phyloP scores from a whole-genome alignment of 345 rosid genomes.

The Populus tremula region DNA sequence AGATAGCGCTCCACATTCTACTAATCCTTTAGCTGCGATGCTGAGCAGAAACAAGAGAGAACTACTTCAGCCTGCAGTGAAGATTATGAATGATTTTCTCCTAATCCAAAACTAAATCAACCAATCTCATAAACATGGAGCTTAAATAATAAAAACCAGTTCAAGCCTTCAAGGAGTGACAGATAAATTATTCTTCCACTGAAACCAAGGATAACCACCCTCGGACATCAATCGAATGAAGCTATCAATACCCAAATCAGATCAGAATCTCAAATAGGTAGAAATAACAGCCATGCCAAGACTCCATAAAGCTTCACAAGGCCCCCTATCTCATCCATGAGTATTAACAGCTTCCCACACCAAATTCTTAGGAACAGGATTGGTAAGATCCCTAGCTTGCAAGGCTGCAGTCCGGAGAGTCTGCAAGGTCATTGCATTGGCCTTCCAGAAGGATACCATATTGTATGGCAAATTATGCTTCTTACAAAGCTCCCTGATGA shows the following conservation, averaged over 20 bases:
- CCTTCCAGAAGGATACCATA: constrained; percentile 44
- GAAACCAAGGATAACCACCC: constrained; percentile 10
- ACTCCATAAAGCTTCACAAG: constrained; percentile 11
- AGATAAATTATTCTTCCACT: constrained; percentile 21
- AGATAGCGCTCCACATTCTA: constrained; percentile 16
- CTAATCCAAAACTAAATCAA: constrained; percentile 7
- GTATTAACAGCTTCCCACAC: constrained; percentile 63
- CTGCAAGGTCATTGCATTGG: constrained; percentile 39
- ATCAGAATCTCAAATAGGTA: constrained; percentile 5
- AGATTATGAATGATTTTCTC: not conserved
- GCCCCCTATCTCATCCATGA: constrained; percentile 36
- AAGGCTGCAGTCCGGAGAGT: constrained; percentile 48
- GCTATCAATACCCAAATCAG: constrained; percentile 10
- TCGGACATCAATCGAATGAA: constrained; percentile 14
- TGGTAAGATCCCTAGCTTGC: constrained; percentile 45
- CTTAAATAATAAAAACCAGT: not conserved
- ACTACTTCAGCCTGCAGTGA: constrained; percentile 8
- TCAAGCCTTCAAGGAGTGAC: constrained; percentile 28
- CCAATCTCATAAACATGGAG: constrained; percentile 2
- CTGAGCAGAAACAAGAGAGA: constrained; percentile 11
- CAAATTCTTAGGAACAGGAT: constrained; percentile 46
- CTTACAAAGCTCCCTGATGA: constrained; percentile 53
- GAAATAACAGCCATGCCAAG: constrained; percentile 14
- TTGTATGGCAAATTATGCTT: constrained; percentile 50
- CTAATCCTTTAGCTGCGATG: constrained; percentile 10